Evolutionary conservation across 2,329 filamentous ascomycete species (phyloP), one percentile per base, ranked within the genome.

Genomic region (Pseudocercospora fuligena): DNA sequence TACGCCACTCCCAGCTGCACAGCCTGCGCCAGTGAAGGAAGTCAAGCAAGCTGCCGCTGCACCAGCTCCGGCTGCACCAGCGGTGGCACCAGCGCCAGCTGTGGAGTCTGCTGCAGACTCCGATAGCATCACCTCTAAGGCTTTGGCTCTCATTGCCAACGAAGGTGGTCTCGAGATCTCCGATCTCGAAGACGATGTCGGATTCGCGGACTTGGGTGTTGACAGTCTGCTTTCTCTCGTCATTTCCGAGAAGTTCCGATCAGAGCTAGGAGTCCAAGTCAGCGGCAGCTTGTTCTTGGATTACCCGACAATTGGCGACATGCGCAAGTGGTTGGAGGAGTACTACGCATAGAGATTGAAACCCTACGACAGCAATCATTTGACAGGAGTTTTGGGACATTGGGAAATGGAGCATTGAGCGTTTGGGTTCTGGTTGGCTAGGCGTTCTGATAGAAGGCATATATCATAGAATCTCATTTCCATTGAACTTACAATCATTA

Each of bases 1-100:
- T 58, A 76, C 70, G 31, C 64, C 70, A 8, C 61, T 70, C 9
- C 66, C 70, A 11, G 49, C 72, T 25, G 67, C 66, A 16, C 65
- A 66, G 16, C 54, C 54, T 58, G 54, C 54, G n/a, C 79, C 82
- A 68, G 80, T 84, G 49, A 78, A 86, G 51, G 88, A 86, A 43
- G 80, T 84, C 19, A 81, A 78, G 43, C 83, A 83, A 31, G 60
- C 47, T 14, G 27, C 49, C 8, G 19, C 49, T 21, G 49, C 49
- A 54, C 49, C 29, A 31, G 29, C 29, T 31, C 29, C 29, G 29
- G 29, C 29, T 31, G 29, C 29, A 31, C 29, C 29, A 31, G 29
- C 29, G 6, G 3, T 6, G 6, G 27, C 27, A 31, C 29, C 49
- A 25, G 23, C 49, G 23, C 46, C 46, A 23, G 43, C 43, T 47